Conservation (phyloP, 1,284 basidiomycete genomes). For the Marasmius oreades region DNA sequence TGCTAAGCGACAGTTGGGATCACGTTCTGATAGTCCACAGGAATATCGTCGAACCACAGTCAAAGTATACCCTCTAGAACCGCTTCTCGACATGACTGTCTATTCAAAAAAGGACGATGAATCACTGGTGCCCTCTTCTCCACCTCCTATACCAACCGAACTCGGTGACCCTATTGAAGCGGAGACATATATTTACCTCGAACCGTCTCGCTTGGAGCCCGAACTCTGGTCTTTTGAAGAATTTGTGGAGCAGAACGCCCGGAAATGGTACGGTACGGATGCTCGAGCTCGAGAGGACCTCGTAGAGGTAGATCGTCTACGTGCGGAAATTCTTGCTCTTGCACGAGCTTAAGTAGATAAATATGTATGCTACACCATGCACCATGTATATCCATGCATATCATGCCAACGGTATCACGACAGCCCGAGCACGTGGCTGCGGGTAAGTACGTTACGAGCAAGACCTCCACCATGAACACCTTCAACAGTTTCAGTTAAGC, state of each 20-base stretch:
- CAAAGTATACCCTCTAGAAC: conserved; percentile 48
- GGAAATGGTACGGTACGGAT: conserved; percentile 62
- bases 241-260: conserved; percentile 65
- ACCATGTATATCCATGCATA: too few relatives aligned
- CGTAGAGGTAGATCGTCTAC: conserved; percentile 38
- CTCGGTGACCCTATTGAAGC: conserved; percentile 35
- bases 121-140: conserved; percentile 36
- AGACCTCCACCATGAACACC: too few relatives aligned
- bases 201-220: conserved; percentile 43
- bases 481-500: too few relatives aligned
- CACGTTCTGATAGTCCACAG: conserved; percentile 43
- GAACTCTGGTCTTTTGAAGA: conserved; percentile 75
- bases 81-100: conserved; percentile 35
- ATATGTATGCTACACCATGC: too few relatives aligned
- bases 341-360: background rate
- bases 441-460: too few relatives aligned
- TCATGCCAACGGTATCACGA: too few relatives aligned
- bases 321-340: background rate
- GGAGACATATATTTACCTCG: conserved; percentile 71
- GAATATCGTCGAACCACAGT: conserved; percentile 66
- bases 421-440: too few relatives aligned
- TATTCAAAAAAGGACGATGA: conserved; percentile 23
- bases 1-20: too few relatives aligned
- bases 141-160: conserved; percentile 38
- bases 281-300: conserved; percentile 34